Percentiles rank a stretch among this genome's conserved stretches.
phyloP scores from a whole-genome alignment of 2,329 filamentous ascomycete genomes.

The Massarina eburnea region DNA sequence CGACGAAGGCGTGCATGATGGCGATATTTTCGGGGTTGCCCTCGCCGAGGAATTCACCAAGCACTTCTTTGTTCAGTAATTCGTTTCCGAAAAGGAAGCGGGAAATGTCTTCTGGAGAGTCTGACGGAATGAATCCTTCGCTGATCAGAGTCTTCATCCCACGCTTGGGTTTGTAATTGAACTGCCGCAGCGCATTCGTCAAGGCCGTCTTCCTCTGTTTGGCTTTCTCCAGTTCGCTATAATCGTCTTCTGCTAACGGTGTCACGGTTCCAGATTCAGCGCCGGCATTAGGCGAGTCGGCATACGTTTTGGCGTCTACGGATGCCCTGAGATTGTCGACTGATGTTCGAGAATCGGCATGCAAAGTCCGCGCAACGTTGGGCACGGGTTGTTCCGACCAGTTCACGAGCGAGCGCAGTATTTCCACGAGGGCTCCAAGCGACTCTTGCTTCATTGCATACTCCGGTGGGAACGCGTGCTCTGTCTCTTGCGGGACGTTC shows the following conservation, averaged over 20 bases:
- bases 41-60: slow-evolving; percentile 93
- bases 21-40: slow-evolving; percentile 91
- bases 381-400: slow-evolving; percentile 76
- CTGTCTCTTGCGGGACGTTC: slow-evolving; percentile 55
- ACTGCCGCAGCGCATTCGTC: slow-evolving; percentile 82
- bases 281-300: slow-evolving; percentile 63
- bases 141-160: slow-evolving; percentile 82
- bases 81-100: slow-evolving; percentile 80
- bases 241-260: slow-evolving; percentile 74
- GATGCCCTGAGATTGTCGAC: slow-evolving; percentile 68
- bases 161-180: slow-evolving; percentile 97
- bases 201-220: slow-evolving; percentile 93
- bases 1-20: slow-evolving; percentile 98
- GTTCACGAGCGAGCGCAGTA: slow-evolving; percentile 84
- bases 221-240: slow-evolving; percentile 88
- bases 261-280: slow-evolving; percentile 47
- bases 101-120: slow-evolving; percentile 79
- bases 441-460: slow-evolving; percentile 90
- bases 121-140: slow-evolving; percentile 83
- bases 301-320: slow-evolving; percentile 68
- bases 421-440: slow-evolving; percentile 84
- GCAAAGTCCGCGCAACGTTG: slow-evolving; percentile 47
- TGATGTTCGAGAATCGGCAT: slow-evolving; percentile 52
- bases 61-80: slow-evolving; percentile 82
- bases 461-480: slow-evolving; percentile 78